Evolutionary conservation across 2,329 filamentous ascomycete genomes (phyloP), one percentile per base, ranked within the genome.

Genomic region (Eutypa lata): DNA sequence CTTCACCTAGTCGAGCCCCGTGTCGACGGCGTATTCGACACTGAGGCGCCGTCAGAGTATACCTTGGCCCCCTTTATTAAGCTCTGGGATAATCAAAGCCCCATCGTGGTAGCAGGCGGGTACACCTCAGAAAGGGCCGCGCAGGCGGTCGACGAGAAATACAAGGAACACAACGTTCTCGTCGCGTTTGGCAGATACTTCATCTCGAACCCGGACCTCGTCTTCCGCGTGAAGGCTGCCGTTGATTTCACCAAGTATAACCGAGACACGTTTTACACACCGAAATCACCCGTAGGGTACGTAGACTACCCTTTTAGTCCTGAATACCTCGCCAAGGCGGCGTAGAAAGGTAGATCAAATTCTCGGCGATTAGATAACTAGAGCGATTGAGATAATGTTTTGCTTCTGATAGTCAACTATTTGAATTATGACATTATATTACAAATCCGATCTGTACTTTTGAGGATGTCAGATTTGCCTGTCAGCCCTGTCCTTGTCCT

Each of bases 1-100:
- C 61, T 83, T 10, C 82, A 85, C 63, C 57, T 84, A 5, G 73
- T 87, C 14, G 81, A 86, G 60, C 73, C 78, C 3, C 73, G 80
- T 3, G 69, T 81, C 7, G 64, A 71, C 5, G 73, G 74, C 10
- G 69, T 65, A 45, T 60, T 60, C 3, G 72, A 77, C 50, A 53
- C 69, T 16, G 76, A 77, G 3, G 50, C 33, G 18, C 70, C 71
- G 7, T 57, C 65, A 2, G 59, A 68, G 2, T 64, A 68, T 6
- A 67, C 70, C 51, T 61, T 79, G 52, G 70, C 77, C 24, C 76
- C 75, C 59, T 64, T 79, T 47, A 48, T 80, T 35, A 60, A 75
- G 53, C 64, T 71, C 8, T 82, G 76, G 75, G 67, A 65, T 19
- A 69, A 68, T 31, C 65, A 65, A 7, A 71, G 68, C 8, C 78